Conservation (phyloP, 371 early-diverging fungal species). For the Chytridium lagenaria region DNA sequence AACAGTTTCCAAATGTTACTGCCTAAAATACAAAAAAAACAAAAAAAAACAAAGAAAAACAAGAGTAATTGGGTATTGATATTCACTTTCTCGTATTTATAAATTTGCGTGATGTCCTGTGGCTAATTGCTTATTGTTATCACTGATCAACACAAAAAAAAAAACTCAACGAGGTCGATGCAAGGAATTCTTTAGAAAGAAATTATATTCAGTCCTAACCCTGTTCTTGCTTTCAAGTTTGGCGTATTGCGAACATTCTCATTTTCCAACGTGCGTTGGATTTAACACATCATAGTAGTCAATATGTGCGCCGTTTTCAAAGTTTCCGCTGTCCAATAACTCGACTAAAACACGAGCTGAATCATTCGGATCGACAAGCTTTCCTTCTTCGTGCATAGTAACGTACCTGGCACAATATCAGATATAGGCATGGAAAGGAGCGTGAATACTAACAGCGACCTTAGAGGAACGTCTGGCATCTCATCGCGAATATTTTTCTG, state of each 20-base stretch:
- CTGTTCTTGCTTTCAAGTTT: background rate
- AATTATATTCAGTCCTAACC: too few species aligned
- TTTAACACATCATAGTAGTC: slow-evolving; percentile 76
- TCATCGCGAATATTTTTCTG: slow-evolving; percentile 75
- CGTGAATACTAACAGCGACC: slow-evolving; percentile 54
- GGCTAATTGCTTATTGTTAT: background rate
- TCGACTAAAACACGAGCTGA: slow-evolving; percentile 69
- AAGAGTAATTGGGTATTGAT: background rate
- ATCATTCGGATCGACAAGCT: slow-evolving; percentile 74
- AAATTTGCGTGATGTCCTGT: background rate
- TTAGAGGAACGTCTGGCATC: slow-evolving; percentile 74
- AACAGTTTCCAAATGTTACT: too few species aligned
- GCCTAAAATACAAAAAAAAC: too few species aligned
- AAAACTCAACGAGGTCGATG: too few species aligned
- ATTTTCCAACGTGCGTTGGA: slow-evolving; percentile 1
- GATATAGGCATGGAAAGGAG: background rate
- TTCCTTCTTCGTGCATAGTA: slow-evolving; percentile 56
- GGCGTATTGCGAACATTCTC: too few species aligned
- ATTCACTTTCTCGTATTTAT: background rate
- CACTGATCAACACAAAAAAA: too few species aligned
- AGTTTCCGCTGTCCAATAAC: slow-evolving; percentile 62
- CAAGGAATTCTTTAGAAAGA: too few species aligned
- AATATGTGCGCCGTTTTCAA: slow-evolving; percentile 77
- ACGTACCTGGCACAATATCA: background rate
- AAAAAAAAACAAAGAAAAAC: too few species aligned